Base-by-base conservation (phyloP, 2,329 filamentous ascomycete genomes). In the Claviceps quebecensis region DNA sequence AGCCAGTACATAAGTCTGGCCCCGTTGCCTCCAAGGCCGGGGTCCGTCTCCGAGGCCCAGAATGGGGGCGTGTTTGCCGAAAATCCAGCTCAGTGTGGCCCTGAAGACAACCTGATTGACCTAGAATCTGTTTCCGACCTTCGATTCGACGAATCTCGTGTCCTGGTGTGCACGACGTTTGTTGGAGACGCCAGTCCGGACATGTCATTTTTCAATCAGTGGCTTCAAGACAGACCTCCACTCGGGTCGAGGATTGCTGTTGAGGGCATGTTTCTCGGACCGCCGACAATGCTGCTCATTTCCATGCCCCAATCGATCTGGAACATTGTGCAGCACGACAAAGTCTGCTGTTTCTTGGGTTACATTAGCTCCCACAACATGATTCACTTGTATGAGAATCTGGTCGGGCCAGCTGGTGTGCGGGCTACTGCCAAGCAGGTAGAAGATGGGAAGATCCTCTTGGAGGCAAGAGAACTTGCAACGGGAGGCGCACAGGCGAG, bases 351-450 rank as follows among this genome's bases (percentile, higher is more conserved):
- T 57, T 83, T 80, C 54, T 61, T 84, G 45, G 81, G 81, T 36
- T 80, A 80, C 56, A 77, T 84, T 56, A 82, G 75, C 57, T 83
- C 81, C 1, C 78, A 81, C 58, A 84, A 84, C 63, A 78, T 84
- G 75, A 77, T 79, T 8, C 76, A 79, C 50, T 70, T 83, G 8
- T 83, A 84, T 59, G 73, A 81, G 52, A 72, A 73, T 38, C 66
- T 84, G 5, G 70, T 83, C 53, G 73, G 72, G 6, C 62, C 66
- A 9, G 67, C 71, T 9, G 64, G 70, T 4, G 65, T 66, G 45
- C 67, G 69, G 45, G 69, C 72, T 2, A 72, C 72, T 8, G 67
- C 72, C 6, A 77, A 74, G 56, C 74, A 79, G 54, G 66, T 76
- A 6, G 77, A 81, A 54, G 76, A 80, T 56, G 75, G 77, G 1